A percentile compares a stretch with the other conserved stretches of the same genome.
Evolutionary conservation across 2,329 filamentous ascomycete species (phyloP).

Genomic region (Diplocarpon rosae): DNA sequence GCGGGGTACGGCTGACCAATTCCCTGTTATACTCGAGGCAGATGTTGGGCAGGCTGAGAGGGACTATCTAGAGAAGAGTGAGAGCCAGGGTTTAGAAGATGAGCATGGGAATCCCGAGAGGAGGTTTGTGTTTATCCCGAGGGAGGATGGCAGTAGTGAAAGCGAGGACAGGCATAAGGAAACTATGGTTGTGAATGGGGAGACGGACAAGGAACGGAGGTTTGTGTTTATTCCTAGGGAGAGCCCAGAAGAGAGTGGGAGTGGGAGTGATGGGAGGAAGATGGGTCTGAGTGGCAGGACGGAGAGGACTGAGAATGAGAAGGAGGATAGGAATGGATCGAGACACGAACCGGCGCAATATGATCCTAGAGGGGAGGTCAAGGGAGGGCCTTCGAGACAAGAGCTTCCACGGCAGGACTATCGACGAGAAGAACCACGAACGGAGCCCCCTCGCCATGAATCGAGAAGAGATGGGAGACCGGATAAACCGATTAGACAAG

Average conservation of each 20-base stretch:
- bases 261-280: constrained; percentile 1
- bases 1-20: constrained; percentile 56
- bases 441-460: constrained; percentile 3
- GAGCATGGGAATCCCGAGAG: constrained; percentile 35
- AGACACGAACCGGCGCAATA: not conserved
- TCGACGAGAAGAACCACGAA: not conserved
- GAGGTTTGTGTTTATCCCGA: constrained; percentile 49
- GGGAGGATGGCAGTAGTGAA: constrained; percentile 9
- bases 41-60: constrained; percentile 27
- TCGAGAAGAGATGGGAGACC: constrained; percentile 1
- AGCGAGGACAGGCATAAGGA: constrained; percentile 1
- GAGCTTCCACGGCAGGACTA: not conserved
- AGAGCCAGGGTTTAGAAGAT: not conserved
- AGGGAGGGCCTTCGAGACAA: not conserved
- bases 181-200: not conserved
- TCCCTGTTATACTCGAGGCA: constrained; percentile 55
- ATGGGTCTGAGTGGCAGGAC: not conserved
- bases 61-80: constrained; percentile 6
- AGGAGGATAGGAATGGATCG: not conserved
- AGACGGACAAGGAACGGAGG: not conserved
- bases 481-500: not conserved
- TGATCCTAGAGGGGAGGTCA: not conserved
- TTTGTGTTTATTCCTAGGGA: not conserved
- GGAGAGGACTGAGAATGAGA: not conserved
- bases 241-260: not conserved